A percentile compares a stretch with the other conserved stretches of the same genome.
These are phyloP conservation scores for Sclerotiophoma versabilis DNA, from an alignment of 2,329 filamentous ascomycete species.

Conservation along the genomic window DNA sequence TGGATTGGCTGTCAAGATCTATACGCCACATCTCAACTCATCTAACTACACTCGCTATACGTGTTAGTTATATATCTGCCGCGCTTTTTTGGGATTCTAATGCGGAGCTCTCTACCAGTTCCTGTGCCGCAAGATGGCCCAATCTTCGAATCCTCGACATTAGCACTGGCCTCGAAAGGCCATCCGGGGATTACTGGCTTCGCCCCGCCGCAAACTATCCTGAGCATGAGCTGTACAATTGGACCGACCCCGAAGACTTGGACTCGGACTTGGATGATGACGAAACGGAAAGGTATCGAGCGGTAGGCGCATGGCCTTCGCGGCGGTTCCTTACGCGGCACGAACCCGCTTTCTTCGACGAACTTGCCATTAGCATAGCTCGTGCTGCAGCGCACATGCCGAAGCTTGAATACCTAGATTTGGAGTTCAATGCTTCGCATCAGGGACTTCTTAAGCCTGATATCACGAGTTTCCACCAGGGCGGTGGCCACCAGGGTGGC, in stretches of 20 bases:
- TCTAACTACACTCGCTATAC: neutral
- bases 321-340: neutral
- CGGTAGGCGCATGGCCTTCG: neutral
- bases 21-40: neutral
- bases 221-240: neutral
- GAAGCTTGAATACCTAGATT: neutral
- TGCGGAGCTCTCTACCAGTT: too few species aligned
- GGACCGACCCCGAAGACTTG: neutral
- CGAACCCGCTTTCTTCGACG: neutral
- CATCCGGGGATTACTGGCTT: neutral
- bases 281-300: neutral
- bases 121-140: neutral
- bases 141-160: neutral
- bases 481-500: too few species aligned
- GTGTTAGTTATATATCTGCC: neutral
- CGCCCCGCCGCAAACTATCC: neutral
- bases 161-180: neutral
- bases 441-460: neutral
- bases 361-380: neutral
- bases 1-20: neutral
- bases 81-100: neutral
- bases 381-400: neutral
- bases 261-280: too few species aligned
- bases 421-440: constrained; percentile 2
- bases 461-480: too few species aligned